Conservation (phyloP, 257 asterid species). For the Scutellaria minor region DNA sequence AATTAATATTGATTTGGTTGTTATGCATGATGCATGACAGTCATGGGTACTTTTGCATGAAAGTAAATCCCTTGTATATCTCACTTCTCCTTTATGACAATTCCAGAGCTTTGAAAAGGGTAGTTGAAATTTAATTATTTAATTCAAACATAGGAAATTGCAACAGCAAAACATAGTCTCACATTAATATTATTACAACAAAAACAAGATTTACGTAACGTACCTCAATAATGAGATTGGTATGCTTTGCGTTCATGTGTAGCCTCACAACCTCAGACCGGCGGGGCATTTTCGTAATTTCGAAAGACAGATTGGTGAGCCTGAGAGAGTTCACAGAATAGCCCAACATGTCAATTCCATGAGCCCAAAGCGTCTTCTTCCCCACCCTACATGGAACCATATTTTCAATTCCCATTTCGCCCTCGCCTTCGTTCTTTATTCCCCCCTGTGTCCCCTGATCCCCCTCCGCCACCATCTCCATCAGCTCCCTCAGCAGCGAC, state of each 20-base stretch:
- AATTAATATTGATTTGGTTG: no score
- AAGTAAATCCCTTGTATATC: no score
- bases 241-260: slow-evolving; percentile 44
- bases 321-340: slow-evolving; percentile 61
- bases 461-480: slow-evolving; percentile 49
- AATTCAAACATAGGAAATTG: background rate
- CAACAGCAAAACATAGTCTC: background rate
- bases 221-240: slow-evolving; percentile 58
- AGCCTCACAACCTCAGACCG: slow-evolving; percentile 61
- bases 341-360: slow-evolving; percentile 65
- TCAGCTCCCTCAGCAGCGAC: slow-evolving; percentile 60
- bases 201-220: slow-evolving; percentile 10
- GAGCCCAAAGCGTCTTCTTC: slow-evolving; percentile 71
- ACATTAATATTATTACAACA: background rate
- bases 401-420: slow-evolving; percentile 55
- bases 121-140: background rate
- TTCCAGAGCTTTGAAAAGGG: background rate
- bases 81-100: slow-evolving; percentile 3
- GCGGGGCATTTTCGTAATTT: slow-evolving; percentile 49
- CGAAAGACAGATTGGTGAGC: slow-evolving; percentile 57
- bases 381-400: slow-evolving; percentile 54
- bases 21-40: no score
- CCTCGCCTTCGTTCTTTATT: slow-evolving; percentile 47
- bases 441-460: slow-evolving; percentile 13
- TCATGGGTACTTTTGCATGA: no score